A percentile compares a stretch with the other conserved stretches of the same genome.
These are phyloP conservation scores for Fusarium luffae DNA, from an alignment of 2,329 filamentous ascomycete genomes.

Conservation along the genomic window DNA sequence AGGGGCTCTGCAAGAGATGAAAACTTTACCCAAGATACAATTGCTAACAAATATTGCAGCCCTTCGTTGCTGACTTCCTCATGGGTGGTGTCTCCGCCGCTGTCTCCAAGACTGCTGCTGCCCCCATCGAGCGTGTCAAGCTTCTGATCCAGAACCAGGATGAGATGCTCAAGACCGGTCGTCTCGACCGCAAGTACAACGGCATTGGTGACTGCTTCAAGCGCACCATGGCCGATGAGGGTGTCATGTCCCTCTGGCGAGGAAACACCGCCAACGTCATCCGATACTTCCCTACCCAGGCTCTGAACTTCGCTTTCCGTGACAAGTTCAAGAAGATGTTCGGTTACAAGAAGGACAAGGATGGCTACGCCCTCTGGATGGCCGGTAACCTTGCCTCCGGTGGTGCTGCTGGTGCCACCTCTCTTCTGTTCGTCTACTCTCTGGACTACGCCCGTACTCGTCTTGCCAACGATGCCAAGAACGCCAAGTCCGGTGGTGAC, in stretches of 20 bases:
- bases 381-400: slow-evolving; percentile 98
- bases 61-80: slow-evolving; percentile 98
- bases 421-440: slow-evolving; percentile 99
- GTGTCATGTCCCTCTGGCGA: slow-evolving; percentile 96
- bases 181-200: slow-evolving; percentile 96
- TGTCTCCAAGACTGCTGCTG: slow-evolving; percentile 99
- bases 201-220: slow-evolving; percentile 97
- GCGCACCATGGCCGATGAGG: slow-evolving; percentile 89
- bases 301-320: slow-evolving; percentile 99
- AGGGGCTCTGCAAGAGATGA: not conserved
- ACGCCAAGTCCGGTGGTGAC: slow-evolving; percentile 93
- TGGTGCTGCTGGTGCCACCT: slow-evolving; percentile 99
- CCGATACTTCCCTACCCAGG: slow-evolving; percentile 99
- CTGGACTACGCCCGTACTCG: slow-evolving; percentile 99
- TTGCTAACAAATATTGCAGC: slow-evolving; percentile 61
- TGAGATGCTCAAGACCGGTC: slow-evolving; percentile 99
- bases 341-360: slow-evolving; percentile 99
- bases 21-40: not conserved
- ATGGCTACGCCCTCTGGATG: slow-evolving; percentile 99
- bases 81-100: slow-evolving; percentile 99
- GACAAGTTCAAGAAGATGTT: slow-evolving; percentile 99
- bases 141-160: slow-evolving; percentile 99
- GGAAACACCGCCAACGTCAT: slow-evolving; percentile 99
- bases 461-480: slow-evolving; percentile 99
- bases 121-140: slow-evolving; percentile 99